Evolutionary conservation across 352 stramenopile species (phyloP), one percentile per base, ranked within the genome.

Genomic region (Pythium dissimile): DNA sequence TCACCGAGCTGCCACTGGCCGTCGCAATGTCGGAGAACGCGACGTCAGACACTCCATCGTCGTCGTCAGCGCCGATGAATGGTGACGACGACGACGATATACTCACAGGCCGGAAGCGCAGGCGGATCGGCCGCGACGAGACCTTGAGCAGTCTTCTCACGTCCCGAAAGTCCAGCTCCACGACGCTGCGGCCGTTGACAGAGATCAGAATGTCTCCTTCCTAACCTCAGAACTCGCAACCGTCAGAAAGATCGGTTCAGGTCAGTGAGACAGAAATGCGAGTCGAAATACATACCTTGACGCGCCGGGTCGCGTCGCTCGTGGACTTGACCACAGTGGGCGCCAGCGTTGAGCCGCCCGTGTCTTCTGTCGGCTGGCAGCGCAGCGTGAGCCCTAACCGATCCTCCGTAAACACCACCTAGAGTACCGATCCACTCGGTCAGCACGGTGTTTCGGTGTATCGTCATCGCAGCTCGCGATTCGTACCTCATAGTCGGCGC

Each of bases 181-280:
- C 62, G 43, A 91, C 82, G 46, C 73, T 86, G 27, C 86, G 75
- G 34, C 74, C 77, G 55, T 91, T 89, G 37, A 91, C 75, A 0
- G 79, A 86, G 34, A 87, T 62, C 27, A 91, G 52, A 24, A 87
- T 68, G 43, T 91, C 81, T 6, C 79, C 81, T 70, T 91, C 77
- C 81, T 91, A 30, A n/a, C n/a, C n/a, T n/a, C 23, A 32, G 3
- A 7, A 38, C 13, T 11, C n/a, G n/a, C n/a, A n/a, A 30, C 43
- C 20, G 34, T 38, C n/a, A 30, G 6, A 23, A 44, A 6, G 10
- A 23, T 50, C 24, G 21, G 27, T 35, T n/a, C n/a, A n/a, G n/a
- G n/a, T n/a, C n/a, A n/a, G n/a, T n/a, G n/a, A n/a, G n/a, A n/a
- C n/a, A n/a, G n/a, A n/a, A n/a, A n/a, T n/a, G n/a, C n/a, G n/a